phyloP scores from a whole-genome alignment of 805 yeast species.

The Ogataea trehaloabstinens region DNA sequence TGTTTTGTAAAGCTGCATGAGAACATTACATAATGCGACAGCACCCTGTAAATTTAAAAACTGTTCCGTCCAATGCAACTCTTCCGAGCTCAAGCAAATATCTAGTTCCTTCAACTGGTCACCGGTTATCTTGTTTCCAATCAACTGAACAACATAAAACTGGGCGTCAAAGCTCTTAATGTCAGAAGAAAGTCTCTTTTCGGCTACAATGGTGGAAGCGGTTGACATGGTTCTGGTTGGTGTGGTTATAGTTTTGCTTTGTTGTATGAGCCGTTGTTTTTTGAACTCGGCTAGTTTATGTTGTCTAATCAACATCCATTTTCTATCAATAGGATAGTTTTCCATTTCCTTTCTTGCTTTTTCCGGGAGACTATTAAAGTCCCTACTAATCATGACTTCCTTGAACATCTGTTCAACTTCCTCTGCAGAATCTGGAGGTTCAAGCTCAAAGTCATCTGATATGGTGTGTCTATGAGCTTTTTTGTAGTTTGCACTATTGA shows the following conservation, averaged over 20 bases:
- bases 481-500: conserved; percentile 22
- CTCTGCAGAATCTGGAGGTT: conserved; percentile 62
- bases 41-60: conserved; percentile 89
- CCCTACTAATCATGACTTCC: conserved; percentile 80
- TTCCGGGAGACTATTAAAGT: conserved; percentile 60
- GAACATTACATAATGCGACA: conserved; percentile 74
- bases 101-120: conserved; percentile 78
- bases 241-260: conserved; percentile 10
- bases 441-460: conserved; percentile 45
- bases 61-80: conserved; percentile 70
- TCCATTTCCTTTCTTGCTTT: conserved; percentile 76
- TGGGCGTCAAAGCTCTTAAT: conserved; percentile 52
- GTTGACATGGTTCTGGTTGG: conserved; percentile 14
- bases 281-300: conserved; percentile 77
- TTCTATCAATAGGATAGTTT: conserved; percentile 70
- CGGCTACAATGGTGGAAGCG: conserved; percentile 12
- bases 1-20: conserved; percentile 39
- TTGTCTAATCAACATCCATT: conserved; percentile 89
- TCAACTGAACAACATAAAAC: conserved; percentile 69
- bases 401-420: conserved; percentile 74
- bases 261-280: conserved; percentile 34
- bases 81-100: conserved; percentile 89
- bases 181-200: conserved; percentile 8
- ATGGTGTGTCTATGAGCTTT: conserved; percentile 36
- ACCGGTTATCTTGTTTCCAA: conserved; percentile 65